phyloP scores from a whole-genome alignment of 169 alveolate species.

The Ichthyophthirius multifiliis region DNA sequence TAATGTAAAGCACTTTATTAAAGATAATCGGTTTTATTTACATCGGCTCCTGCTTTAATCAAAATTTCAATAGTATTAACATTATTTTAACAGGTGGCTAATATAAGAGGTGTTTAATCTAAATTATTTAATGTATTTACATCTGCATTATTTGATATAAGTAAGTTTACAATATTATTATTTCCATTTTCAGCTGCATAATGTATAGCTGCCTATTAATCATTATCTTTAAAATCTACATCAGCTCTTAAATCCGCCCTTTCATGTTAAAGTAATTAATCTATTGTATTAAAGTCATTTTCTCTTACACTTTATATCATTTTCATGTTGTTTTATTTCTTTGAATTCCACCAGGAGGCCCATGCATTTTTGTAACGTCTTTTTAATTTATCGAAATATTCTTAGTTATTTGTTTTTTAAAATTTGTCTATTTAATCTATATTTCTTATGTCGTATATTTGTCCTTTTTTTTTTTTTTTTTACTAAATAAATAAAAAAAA shows the following conservation, averaged over 20 bases:
- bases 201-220: neutral
- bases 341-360: neutral
- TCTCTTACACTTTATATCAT: neutral
- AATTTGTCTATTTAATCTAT: neutral
- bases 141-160: constrained; percentile 1
- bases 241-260: constrained; percentile 6
- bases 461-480: neutral
- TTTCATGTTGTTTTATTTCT: neutral
- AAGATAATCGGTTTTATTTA: neutral
- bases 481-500: neutral
- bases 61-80: neutral
- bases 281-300: neutral
- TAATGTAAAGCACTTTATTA: constrained; percentile 7
- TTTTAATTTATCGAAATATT: neutral
- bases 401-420: neutral
- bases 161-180: neutral
- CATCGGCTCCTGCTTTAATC: constrained; percentile 11
- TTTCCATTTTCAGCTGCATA: constrained; percentile 4
- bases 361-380: constrained; percentile 2
- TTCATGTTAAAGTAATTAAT: neutral
- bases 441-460: neutral
- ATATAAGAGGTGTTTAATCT: neutral
- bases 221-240: neutral
- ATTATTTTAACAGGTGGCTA: neutral
- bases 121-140: neutral